Conservation (phyloP, 768 basidiomycete genomes). For the Lentinula sp. region DNA sequence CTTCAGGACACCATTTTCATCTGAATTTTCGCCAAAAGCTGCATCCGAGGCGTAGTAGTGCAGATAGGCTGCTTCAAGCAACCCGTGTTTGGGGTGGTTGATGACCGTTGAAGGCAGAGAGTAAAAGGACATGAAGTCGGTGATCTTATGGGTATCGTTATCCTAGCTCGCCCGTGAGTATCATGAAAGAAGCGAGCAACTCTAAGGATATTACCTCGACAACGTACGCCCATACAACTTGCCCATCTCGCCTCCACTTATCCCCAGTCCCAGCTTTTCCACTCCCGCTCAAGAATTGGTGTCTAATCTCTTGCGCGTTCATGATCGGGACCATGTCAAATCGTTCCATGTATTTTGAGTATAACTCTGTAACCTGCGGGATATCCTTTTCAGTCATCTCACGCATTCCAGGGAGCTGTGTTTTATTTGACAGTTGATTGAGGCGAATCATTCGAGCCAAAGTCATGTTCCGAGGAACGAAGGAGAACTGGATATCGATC, state of each 20-base stretch:
- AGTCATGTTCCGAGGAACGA: slow-evolving; percentile 80
- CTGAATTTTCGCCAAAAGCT: slow-evolving; percentile 56
- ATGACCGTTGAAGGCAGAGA: slow-evolving; percentile 93
- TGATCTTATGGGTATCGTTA: slow-evolving; percentile 74
- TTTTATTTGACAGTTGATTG: slow-evolving; percentile 56
- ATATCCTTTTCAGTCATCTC: slow-evolving; percentile 87
- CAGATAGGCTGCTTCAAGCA: slow-evolving; percentile 90
- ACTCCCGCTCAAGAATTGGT: slow-evolving; percentile 84
- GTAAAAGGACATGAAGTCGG: slow-evolving; percentile 97
- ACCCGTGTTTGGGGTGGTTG: slow-evolving; percentile 57
- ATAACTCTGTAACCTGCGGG: slow-evolving; percentile 60
- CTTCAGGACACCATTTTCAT: slow-evolving; percentile 59
- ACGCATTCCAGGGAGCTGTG: slow-evolving; percentile 59
- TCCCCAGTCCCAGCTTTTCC: slow-evolving; percentile 52
- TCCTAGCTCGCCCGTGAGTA: slow-evolving; percentile 45
- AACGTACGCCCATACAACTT: slow-evolving; percentile 95
- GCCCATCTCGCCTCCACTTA: slow-evolving; percentile 54
- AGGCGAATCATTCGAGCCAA: slow-evolving; percentile 83
- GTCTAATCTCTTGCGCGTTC: slow-evolving; percentile 70
- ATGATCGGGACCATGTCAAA: slow-evolving; percentile 81
- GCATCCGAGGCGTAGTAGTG: slow-evolving; percentile 90
- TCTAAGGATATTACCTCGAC: slow-evolving; percentile 61
- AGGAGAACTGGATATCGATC: slow-evolving; percentile 85
- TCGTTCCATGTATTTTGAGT: slow-evolving; percentile 72
- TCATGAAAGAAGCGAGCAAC: neutral